Conservation (phyloP, 768 basidiomycete genomes). For the Lactifluus pinguis region DNA sequence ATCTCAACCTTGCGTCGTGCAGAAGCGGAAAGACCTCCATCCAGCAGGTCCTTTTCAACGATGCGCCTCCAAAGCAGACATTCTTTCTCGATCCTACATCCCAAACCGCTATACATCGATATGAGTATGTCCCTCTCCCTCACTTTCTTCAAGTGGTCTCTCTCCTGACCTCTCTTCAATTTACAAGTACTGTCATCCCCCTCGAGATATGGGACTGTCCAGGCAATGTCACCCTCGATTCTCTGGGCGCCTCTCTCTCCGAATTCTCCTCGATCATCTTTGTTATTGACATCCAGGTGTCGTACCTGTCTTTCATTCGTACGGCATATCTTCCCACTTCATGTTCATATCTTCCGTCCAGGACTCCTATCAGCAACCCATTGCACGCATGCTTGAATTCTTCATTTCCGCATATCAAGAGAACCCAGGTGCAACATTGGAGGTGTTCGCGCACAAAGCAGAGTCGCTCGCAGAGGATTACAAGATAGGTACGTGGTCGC, state of each 20-base stretch:
- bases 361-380: slow-evolving; percentile 80
- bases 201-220: slow-evolving; percentile 96
- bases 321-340: background rate
- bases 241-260: slow-evolving; percentile 64
- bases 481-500: slow-evolving; percentile 55
- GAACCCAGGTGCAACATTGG: slow-evolving; percentile 70
- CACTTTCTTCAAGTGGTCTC: background rate
- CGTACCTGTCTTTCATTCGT: slow-evolving; percentile 21
- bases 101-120: slow-evolving; percentile 59
- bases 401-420: slow-evolving; percentile 67
- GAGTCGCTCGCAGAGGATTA: slow-evolving; percentile 89
- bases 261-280: slow-evolving; percentile 84
- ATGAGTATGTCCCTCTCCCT: slow-evolving; percentile 57
- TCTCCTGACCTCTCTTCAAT: background rate
- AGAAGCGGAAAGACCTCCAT: slow-evolving; percentile 93
- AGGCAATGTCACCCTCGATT: slow-evolving; percentile 70
- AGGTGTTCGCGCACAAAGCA: slow-evolving; percentile 93
- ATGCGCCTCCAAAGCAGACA: slow-evolving; percentile 71
- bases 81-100: slow-evolving; percentile 87
- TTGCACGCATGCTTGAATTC: slow-evolving; percentile 73
- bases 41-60: slow-evolving; percentile 84
- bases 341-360: slow-evolving; percentile 24
- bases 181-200: slow-evolving; percentile 73
- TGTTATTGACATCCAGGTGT: slow-evolving; percentile 89
- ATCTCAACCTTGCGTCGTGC: slow-evolving; percentile 7